Evolutionary conservation across 2,329 filamentous ascomycete genomes (phyloP).

Genomic region (Zasmidium cellare): DNA sequence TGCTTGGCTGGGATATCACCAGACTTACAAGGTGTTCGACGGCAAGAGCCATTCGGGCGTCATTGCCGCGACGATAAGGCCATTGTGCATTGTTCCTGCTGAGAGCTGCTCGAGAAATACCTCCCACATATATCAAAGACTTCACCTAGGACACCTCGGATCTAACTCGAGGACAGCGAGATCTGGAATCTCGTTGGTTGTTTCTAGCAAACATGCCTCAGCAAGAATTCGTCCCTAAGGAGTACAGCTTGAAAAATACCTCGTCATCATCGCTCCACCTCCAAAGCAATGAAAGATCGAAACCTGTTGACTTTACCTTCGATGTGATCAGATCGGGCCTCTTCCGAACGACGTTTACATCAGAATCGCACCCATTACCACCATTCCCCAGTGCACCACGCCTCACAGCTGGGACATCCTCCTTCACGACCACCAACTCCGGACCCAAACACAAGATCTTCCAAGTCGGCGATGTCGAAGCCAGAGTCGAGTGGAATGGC

Average conservation of each 20-base stretch:
- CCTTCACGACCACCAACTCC: constrained; percentile 22
- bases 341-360: constrained; percentile 68
- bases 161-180: background rate
- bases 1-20: background rate
- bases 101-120: background rate
- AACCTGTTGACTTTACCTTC: constrained; percentile 60
- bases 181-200: no score
- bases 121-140: background rate
- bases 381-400: constrained; percentile 62
- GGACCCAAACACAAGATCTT: constrained; percentile 36
- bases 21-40: background rate
- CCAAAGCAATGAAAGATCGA: constrained; percentile 41
- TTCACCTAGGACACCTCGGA: background rate
- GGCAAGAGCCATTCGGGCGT: background rate
- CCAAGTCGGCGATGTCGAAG: constrained; percentile 50
- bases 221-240: constrained; percentile 45
- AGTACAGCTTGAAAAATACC: constrained; percentile 36
- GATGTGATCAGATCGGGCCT: constrained; percentile 62
- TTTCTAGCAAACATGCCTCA: constrained; percentile 45
- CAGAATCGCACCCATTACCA: constrained; percentile 61
- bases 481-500: constrained; percentile 59
- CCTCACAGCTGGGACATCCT: constrained; percentile 10
- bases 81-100: constrained; percentile 2
- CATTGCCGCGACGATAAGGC: background rate
- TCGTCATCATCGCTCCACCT: constrained; percentile 41